Evolutionary conservation across 768 basidiomycete species (phyloP).

Genomic region (Boletus insuetus): DNA sequence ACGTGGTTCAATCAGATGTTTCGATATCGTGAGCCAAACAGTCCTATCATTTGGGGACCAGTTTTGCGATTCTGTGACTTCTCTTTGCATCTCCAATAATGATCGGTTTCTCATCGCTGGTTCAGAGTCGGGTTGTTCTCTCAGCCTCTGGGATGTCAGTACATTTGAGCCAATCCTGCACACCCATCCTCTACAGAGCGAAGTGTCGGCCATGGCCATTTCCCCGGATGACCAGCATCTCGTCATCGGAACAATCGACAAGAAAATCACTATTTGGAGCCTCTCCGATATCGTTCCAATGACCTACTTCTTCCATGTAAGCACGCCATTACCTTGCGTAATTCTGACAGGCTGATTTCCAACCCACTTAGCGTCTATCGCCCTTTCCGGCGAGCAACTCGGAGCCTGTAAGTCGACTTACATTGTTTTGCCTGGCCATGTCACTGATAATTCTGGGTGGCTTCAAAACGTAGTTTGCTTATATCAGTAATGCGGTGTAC

Average conservation of each 20-base stretch:
- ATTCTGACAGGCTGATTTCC: not conserved
- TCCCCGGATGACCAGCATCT: slow-evolving; percentile 5
- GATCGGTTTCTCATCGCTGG: slow-evolving; percentile 5
- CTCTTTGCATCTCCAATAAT: slow-evolving; percentile 1
- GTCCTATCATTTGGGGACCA: not conserved
- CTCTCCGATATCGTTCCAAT: not conserved
- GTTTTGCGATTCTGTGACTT: slow-evolving; percentile 1
- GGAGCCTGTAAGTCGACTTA: not conserved
- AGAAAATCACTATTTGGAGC: not conserved
- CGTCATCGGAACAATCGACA: not conserved
- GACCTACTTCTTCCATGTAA: slow-evolving; percentile 4
- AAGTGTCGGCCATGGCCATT: not conserved
- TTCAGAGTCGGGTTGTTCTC: not conserved
- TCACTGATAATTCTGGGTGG: not conserved
- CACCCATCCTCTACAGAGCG: not conserved
- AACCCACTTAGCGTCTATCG: not conserved
- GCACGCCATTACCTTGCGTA: not conserved
- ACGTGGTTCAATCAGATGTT: slow-evolving; percentile 4
- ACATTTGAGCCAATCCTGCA: not conserved
- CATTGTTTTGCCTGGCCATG: not conserved
- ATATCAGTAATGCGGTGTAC: not conserved
- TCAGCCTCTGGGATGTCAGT: slow-evolving; percentile 7
- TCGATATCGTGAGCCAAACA: not conserved
- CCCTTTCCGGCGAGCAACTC: not conserved
- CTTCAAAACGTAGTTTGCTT: not conserved